phyloP scores from a whole-genome alignment of 768 basidiomycete genomes.

The Phlebiopsis flavidoalba region DNA sequence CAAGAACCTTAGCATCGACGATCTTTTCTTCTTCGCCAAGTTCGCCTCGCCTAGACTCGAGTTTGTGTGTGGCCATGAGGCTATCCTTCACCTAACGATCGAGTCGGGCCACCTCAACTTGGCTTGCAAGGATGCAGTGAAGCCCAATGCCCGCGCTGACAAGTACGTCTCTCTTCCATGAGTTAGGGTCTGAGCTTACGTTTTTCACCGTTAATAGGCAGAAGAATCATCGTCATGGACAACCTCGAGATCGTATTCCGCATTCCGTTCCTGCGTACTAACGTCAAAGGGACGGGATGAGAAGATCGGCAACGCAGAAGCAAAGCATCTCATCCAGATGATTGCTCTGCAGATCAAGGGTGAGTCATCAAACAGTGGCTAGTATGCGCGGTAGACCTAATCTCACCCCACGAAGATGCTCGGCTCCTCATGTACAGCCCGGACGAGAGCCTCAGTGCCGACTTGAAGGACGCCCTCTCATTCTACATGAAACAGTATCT shows the following conservation, averaged over 20 bases:
- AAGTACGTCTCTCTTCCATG: neutral
- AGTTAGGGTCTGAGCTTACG: neutral
- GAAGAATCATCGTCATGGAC: neutral
- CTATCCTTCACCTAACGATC: slow-evolving; percentile 18
- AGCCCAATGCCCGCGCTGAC: neutral
- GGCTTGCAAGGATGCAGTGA: slow-evolving; percentile 8
- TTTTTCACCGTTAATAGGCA: neutral
- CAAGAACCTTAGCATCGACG: neutral
- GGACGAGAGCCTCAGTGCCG: neutral
- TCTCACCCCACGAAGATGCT: neutral
- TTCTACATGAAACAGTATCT: slow-evolving; percentile 20
- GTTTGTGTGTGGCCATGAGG: slow-evolving; percentile 27
- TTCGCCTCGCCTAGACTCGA: slow-evolving; percentile 18
- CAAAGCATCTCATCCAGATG: slow-evolving; percentile 7
- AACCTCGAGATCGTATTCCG: slow-evolving; percentile 17
- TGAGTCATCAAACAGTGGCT: neutral
- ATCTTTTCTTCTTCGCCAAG: slow-evolving; percentile 10
- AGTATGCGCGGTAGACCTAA: no score
- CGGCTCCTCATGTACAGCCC: slow-evolving; percentile 1
- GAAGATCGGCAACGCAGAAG: neutral
- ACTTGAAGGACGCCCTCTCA: neutral
- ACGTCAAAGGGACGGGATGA: neutral
- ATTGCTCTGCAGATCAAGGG: neutral
- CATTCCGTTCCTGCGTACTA: slow-evolving; percentile 10
- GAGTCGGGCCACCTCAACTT: slow-evolving; percentile 18